Base-by-base conservation (phyloP, 495 filamentous ascomycete species). In the Penicillium maclennaniae region DNA sequence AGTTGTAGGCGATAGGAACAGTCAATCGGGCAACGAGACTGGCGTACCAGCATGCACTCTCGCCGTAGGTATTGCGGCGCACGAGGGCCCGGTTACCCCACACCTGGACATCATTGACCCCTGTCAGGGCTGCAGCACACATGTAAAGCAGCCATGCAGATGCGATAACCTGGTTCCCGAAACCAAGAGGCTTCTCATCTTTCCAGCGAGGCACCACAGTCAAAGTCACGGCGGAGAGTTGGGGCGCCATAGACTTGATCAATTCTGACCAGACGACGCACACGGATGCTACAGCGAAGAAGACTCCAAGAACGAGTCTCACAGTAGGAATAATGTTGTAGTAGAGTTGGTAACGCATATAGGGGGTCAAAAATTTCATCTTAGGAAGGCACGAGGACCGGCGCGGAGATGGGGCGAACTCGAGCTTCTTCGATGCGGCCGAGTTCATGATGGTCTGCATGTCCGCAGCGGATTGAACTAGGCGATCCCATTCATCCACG, bases 41-140 rank as follows among this genome's bases (percentile, higher is more conserved):
- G 9, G 90, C 86, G 69, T 96, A 98, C 89, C 93, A 98, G 53
- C 91, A 92, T 4, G 93, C 93, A 45, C 85, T 89, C 66, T 96
- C 92, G 31, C 83, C 84, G 47, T 92, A 92, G 0, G 93, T 98
- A 57, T 91, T 92, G 51, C 93, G 84, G 43, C 81, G 85, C 38
- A 97, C 92, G 15, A 98, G 76, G 1, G 92, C 92, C 21, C 93
- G 83, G 44, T 92, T 92, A 47, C 93, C 86, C 93, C 93, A 98
- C 26, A 96, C 88, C 61, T 92, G 92, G 60, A 92, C 89, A 58
- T 92, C 88, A 38, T 83, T 86, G 56, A 98, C 82, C 34, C 89
- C 90, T 49, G 84, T 86, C 40, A 97, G 81, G 7, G 92, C 89
- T 34, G 88, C 88, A 38, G 85, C 77, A 65, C 82, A 87, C 92